Conservation (phyloP, 345 rosid species). For the Draba incana region DNA sequence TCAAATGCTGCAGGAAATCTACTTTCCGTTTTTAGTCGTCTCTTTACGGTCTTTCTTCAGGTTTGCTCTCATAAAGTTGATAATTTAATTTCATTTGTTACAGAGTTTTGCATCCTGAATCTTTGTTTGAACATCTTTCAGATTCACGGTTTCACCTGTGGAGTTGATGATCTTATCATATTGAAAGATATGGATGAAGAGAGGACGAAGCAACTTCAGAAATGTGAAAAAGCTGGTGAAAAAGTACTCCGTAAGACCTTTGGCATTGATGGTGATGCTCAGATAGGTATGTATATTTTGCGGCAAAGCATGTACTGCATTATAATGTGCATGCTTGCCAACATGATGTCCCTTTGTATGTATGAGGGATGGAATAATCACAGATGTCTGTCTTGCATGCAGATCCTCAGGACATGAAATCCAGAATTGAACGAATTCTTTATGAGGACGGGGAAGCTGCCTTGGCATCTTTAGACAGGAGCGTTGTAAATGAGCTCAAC, state of each 20-base stretch:
- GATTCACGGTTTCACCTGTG: conserved; percentile 98
- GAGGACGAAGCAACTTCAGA: conserved; percentile 77
- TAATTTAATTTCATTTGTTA: conserved; percentile 8
- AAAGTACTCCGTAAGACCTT: conserved; percentile 70
- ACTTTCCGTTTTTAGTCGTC: conserved; percentile 86
- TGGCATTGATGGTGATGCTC: conserved; percentile 50
- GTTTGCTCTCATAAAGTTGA: conserved; percentile 43
- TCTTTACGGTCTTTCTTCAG: conserved; percentile 91
- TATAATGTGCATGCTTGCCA: conserved; percentile 18
- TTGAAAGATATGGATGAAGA: conserved; percentile 60
- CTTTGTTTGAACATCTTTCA: conserved; percentile 48
- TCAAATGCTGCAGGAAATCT: conserved; percentile 82
- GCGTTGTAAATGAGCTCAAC: conserved; percentile 70
- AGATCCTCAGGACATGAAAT: conserved; percentile 67
- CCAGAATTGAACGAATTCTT: conserved; percentile 67
- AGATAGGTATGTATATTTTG: conserved; percentile 54
- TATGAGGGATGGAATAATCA: conserved; percentile 12
- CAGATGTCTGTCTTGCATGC: conserved; percentile 36
- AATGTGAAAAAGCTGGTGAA: conserved; percentile 71
- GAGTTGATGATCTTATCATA: conserved; percentile 93
- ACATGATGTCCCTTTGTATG: conserved; percentile 24
- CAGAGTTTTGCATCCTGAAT: conserved; percentile 32
- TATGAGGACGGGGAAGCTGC: conserved; percentile 87
- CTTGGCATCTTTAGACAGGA: conserved; percentile 71
- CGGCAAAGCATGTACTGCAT: not conserved